Evolutionary conservation across 257 asterid genomes (phyloP).

Genomic region (Scutellaria baicalensis): DNA sequence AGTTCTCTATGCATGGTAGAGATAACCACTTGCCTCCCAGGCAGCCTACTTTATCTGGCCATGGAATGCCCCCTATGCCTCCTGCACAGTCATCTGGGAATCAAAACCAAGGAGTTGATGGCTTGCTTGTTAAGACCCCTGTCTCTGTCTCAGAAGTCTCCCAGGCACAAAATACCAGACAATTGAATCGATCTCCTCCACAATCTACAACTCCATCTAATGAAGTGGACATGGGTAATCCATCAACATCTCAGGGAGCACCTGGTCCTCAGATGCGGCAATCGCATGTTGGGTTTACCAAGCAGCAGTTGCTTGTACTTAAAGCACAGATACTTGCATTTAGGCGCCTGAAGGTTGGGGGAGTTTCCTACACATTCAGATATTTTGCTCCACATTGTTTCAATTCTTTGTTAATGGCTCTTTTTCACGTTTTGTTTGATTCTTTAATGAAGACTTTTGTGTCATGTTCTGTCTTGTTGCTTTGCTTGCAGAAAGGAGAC

Average conservation of each 20-base stretch:
- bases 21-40: conserved; percentile 71
- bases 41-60: conserved; percentile 51
- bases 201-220: conserved; percentile 54
- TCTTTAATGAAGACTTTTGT: neutral
- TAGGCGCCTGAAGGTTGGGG: conserved; percentile 89
- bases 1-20: conserved; percentile 54
- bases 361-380: conserved; percentile 1
- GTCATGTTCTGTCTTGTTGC: conserved; percentile 11
- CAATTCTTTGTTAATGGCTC: neutral
- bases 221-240: conserved; percentile 56
- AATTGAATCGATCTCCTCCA: conserved; percentile 48
- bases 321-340: conserved; percentile 99
- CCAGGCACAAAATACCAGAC: conserved; percentile 55
- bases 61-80: conserved; percentile 58
- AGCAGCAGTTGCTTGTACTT: conserved; percentile 92
- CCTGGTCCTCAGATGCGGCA: conserved; percentile 36
- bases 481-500: conserved; percentile 78
- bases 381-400: conserved; percentile 8
- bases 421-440: neutral
- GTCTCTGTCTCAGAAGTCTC: conserved; percentile 41
- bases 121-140: conserved; percentile 39
- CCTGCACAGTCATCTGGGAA: conserved; percentile 43
- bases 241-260: conserved; percentile 54
- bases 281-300: conserved; percentile 63
- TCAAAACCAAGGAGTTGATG: conserved; percentile 63